Evolutionary conservation across 371 early-diverging fungal genomes (phyloP).

Genomic region (Zychaea mexicana): DNA sequence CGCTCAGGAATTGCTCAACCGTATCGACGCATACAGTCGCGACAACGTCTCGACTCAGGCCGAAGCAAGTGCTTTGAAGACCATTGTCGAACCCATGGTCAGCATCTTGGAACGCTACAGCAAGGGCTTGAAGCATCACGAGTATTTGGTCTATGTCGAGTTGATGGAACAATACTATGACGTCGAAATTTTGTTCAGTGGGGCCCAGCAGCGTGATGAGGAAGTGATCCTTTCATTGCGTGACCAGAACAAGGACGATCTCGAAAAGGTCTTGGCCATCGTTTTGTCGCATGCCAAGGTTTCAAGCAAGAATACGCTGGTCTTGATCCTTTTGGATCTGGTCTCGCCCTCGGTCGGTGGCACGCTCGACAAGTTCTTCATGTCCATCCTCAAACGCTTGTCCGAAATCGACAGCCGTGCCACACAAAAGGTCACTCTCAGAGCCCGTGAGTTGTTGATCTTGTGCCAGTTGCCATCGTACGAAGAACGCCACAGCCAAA

Average conservation of each 20-base stretch:
- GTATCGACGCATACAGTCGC: constrained; percentile 63
- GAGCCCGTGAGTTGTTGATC: constrained; percentile 92
- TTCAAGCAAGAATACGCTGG: constrained; percentile 75
- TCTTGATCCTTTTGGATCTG: constrained; percentile 78
- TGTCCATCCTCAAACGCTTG: constrained; percentile 79
- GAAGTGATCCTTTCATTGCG: constrained; percentile 84
- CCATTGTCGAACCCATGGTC: constrained; percentile 67
- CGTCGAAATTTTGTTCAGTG: constrained; percentile 84
- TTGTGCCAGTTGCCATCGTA: constrained; percentile 92
- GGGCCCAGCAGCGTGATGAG: constrained; percentile 74
- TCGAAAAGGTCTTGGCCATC: constrained; percentile 74
- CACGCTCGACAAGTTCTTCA: constrained; percentile 74
- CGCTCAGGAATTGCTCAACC: constrained; percentile 63
- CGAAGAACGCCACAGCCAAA: constrained; percentile 86
- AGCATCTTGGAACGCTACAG: constrained; percentile 70
- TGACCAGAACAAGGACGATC: constrained; percentile 82
- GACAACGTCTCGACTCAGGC: constrained; percentile 58
- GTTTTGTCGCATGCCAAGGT: constrained; percentile 87
- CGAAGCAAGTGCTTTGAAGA: constrained; percentile 64
- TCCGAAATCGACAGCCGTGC: constrained; percentile 79
- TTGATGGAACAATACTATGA: constrained; percentile 85
- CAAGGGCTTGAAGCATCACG: constrained; percentile 79
- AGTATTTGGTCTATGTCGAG: constrained; percentile 68
- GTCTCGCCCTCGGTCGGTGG: constrained; percentile 69
- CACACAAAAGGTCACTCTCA: constrained; percentile 88